These are phyloP conservation scores for Coniochaeta sp. DNA, from an alignment of 2,329 filamentous ascomycete genomes.

Conservation along the genomic window DNA sequence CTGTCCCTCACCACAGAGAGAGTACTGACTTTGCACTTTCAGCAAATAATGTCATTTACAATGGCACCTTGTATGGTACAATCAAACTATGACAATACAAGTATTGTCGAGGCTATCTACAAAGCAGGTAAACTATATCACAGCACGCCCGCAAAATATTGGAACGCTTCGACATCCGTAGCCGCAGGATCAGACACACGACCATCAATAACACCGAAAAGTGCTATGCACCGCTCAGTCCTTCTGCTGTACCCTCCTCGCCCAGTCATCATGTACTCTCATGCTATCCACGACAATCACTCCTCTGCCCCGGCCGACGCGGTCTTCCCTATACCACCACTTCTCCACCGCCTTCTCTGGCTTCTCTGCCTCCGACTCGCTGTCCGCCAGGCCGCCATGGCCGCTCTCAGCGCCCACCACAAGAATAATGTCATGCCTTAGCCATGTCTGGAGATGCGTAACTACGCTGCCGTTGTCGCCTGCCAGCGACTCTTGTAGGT, in stretches of 20 bases:
- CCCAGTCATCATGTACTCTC: conserved; percentile 81
- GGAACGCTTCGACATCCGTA: not conserved
- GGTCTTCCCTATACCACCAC: conserved; percentile 76
- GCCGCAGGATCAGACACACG: not conserved
- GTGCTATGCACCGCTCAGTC: conserved; percentile 29
- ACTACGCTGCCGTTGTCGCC: conserved; percentile 69
- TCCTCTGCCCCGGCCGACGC: conserved; percentile 79
- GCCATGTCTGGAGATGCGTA: conserved; percentile 61
- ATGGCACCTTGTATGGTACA: too few species aligned
- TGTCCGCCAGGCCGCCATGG: conserved; percentile 73
- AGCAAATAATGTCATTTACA: too few species aligned
- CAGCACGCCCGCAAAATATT: too few species aligned
- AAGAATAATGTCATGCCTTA: conserved; percentile 64
- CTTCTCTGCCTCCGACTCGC: conserved; percentile 65
- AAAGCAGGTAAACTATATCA: too few species aligned
- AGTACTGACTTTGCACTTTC: too few species aligned
- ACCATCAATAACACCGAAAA: too few species aligned
- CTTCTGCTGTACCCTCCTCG: conserved; percentile 63
- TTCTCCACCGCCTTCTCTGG: conserved; percentile 37
- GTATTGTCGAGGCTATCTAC: not conserved
- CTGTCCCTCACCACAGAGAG: too few species aligned
- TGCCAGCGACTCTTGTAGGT: conserved; percentile 77
- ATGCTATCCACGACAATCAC: conserved; percentile 82
- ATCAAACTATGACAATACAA: too few species aligned
- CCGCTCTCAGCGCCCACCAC: conserved; percentile 77